phyloP scores from a whole-genome alignment of 441 rosid genomes.

The Dalechampia spathulata region DNA sequence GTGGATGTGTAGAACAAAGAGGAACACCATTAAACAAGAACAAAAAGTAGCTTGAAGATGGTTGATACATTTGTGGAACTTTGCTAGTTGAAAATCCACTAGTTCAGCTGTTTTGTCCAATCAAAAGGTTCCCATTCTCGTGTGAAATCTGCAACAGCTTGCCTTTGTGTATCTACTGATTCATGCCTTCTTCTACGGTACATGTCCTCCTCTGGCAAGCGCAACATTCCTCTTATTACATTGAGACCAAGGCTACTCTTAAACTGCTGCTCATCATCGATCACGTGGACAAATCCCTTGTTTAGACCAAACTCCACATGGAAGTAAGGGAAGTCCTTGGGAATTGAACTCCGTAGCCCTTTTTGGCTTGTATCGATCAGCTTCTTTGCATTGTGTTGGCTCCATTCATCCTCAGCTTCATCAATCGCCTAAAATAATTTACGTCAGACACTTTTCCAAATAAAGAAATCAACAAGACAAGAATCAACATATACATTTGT shows the following conservation, averaged over 20 bases:
- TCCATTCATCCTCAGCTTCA: conserved; percentile 93
- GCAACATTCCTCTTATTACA: conserved; percentile 83
- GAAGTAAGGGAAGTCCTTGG: conserved; percentile 86
- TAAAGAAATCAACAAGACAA: no score
- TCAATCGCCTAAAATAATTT: conserved; percentile 14
- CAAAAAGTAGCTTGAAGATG: no score
- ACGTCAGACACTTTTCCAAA: neutral
- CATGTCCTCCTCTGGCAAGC: conserved; percentile 77
- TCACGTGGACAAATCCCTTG: conserved; percentile 81
- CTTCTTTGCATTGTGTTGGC: conserved; percentile 92
- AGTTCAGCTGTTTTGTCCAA: conserved; percentile 81
- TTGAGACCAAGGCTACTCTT: conserved; percentile 72
- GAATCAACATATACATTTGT: neutral
- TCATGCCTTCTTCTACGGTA: conserved; percentile 52
- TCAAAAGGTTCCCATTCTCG: conserved; percentile 72
- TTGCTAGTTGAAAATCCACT: neutral
- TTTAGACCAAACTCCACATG: conserved; percentile 80
- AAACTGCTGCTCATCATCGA: conserved; percentile 74
- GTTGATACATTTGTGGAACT: no score
- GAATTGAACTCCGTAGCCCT: conserved; percentile 72
- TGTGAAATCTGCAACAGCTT: conserved; percentile 42
- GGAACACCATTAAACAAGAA: no score
- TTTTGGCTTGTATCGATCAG: conserved; percentile 79
- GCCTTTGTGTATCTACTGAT: conserved; percentile 59
- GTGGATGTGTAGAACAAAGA: no score